These are phyloP conservation scores for Fusarium sp. DNA, from an alignment of 2,329 filamentous ascomycete species.

Conservation along the genomic window DNA sequence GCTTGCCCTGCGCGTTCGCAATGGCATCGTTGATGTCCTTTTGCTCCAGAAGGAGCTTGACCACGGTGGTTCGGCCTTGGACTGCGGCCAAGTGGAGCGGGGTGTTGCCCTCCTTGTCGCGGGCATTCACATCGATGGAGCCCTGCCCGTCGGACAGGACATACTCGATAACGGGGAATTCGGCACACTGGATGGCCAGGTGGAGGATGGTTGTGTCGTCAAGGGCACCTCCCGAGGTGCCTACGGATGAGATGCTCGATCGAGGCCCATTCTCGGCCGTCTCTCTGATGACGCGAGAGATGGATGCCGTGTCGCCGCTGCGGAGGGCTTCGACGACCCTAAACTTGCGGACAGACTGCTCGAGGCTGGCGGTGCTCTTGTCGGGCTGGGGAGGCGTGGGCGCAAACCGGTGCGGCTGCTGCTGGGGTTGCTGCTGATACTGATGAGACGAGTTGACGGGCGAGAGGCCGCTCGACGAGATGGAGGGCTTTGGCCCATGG, in stretches of 20 bases:
- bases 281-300: constrained; percentile 83
- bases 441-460: constrained; percentile 50
- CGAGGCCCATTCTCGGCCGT: constrained; percentile 61
- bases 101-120: constrained; percentile 93
- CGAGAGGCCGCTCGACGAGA: constrained; percentile 51
- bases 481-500: constrained; percentile 59
- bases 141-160: constrained; percentile 78
- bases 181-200: constrained; percentile 93
- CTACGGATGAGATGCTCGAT: constrained; percentile 64
- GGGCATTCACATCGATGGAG: constrained; percentile 81
- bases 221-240: constrained; percentile 56
- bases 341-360: constrained; percentile 94
- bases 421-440: constrained; percentile 27
- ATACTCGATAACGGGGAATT: constrained; percentile 90
- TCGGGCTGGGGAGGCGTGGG: constrained; percentile 47
- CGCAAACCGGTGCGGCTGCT: constrained; percentile 34
- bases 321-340: constrained; percentile 91
- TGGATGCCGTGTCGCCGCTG: constrained; percentile 87
- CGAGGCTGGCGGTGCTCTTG: constrained; percentile 67
- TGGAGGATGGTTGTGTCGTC: constrained; percentile 92
- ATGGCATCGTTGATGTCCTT: constrained; percentile 87
- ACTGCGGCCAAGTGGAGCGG: constrained; percentile 86
- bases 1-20: constrained; percentile 82
- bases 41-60: constrained; percentile 83
- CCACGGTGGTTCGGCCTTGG: constrained; percentile 80